Percentiles rank a stretch among this genome's conserved stretches.
These are phyloP conservation scores for Penicillium herquei DNA, from an alignment of 495 filamentous ascomycete species.

Conservation along the genomic window DNA sequence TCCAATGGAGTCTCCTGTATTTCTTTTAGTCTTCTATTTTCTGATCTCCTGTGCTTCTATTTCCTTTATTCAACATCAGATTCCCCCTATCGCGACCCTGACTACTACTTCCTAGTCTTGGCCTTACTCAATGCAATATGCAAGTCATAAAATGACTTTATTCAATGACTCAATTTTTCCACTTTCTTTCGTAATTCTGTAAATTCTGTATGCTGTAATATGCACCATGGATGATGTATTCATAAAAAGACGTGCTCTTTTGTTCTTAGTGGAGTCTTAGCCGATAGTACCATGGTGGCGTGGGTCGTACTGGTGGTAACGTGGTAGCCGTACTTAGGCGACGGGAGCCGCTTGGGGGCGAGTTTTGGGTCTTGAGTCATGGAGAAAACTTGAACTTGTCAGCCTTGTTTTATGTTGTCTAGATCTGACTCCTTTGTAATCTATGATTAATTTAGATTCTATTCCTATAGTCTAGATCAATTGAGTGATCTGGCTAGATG, in stretches of 20 bases:
- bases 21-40: background rate
- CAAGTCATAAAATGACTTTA: conserved; percentile 1
- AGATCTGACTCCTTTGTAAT: no score
- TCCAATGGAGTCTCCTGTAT: conserved; percentile 19
- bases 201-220: background rate
- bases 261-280: conserved; percentile 1
- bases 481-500: no score
- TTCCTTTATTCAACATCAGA: conserved; percentile 13
- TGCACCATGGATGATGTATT: background rate
- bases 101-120: conserved; percentile 31
- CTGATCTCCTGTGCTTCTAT: conserved; percentile 3
- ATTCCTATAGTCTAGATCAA: background rate
- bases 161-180: conserved; percentile 6
- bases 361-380: background rate
- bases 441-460: background rate
- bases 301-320: conserved; percentile 2
- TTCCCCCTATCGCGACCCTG: conserved; percentile 23
- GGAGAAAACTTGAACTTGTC: background rate
- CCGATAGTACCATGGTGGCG: conserved; percentile 14
- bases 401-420: no score
- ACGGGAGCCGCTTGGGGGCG: conserved; percentile 3
- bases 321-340: conserved; percentile 10
- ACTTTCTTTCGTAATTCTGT: background rate
- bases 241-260: conserved; percentile 1
- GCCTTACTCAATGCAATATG: conserved; percentile 19